These are phyloP conservation scores for Cymbopogon citratus DNA, from an alignment of 176 grass and related monocot species.

Conservation along the genomic window DNA sequence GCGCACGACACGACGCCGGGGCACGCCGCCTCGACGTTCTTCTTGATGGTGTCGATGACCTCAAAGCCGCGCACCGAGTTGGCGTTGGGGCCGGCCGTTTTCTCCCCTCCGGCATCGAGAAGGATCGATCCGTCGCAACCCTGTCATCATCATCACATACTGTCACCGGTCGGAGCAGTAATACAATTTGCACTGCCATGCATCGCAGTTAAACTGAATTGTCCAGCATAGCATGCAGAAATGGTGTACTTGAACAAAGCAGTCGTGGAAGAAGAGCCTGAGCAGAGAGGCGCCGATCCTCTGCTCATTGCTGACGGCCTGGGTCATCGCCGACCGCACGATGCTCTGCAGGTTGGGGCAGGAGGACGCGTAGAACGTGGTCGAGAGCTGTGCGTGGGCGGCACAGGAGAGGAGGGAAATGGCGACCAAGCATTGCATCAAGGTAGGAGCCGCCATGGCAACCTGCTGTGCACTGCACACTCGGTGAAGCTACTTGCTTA, in stretches of 20 bases:
- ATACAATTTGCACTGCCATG: too few relatives aligned
- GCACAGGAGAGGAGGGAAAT: slow-evolving; percentile 22
- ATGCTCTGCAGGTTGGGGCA: slow-evolving; percentile 55
- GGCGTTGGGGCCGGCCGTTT: slow-evolving; percentile 43
- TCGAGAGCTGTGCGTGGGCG: slow-evolving; percentile 39
- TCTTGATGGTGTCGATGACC: slow-evolving; percentile 57
- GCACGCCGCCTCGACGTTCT: slow-evolving; percentile 29
- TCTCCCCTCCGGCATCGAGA: slow-evolving; percentile 52
- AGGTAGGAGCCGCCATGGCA: slow-evolving; percentile 25
- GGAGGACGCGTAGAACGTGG: slow-evolving; percentile 38
- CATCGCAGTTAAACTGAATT: background rate
- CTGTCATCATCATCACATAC: background rate
- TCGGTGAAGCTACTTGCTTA: background rate
- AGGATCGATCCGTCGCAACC: slow-evolving; percentile 69
- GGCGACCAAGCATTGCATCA: slow-evolving; percentile 16
- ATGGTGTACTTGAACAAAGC: slow-evolving; percentile 47
- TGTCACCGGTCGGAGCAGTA: too few relatives aligned
- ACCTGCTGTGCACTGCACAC: background rate
- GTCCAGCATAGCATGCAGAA: background rate
- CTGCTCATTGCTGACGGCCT: slow-evolving; percentile 32
- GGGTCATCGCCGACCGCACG: slow-evolving; percentile 34
- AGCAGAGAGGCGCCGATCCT: slow-evolving; percentile 64
- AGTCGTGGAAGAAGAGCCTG: slow-evolving; percentile 82
- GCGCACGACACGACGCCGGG: slow-evolving; percentile 44
- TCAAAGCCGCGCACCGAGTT: slow-evolving; percentile 58